Conservation (phyloP, 352 stramenopile species). For the Pythium brassicae region DNA sequence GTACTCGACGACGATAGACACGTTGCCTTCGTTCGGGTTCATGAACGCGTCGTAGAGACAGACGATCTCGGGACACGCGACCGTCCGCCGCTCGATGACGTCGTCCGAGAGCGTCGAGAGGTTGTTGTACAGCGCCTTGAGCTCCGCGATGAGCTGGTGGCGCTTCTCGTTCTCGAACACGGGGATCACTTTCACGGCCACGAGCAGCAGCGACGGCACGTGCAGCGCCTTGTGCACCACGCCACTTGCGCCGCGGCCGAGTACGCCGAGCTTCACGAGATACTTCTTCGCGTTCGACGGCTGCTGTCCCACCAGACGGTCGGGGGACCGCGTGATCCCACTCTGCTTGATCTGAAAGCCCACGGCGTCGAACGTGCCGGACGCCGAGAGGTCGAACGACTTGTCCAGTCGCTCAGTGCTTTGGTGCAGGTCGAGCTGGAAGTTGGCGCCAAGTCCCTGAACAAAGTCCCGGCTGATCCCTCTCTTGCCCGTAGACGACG, state of each 20-base stretch:
- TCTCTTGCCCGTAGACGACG: constrained; percentile 48
- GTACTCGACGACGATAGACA: constrained; percentile 95
- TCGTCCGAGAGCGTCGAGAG: constrained; percentile 71
- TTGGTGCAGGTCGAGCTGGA: constrained; percentile 68
- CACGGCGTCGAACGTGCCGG: constrained; percentile 75
- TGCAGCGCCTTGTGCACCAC: constrained; percentile 89
- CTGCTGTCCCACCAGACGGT: constrained; percentile 32
- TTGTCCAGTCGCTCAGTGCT: constrained; percentile 59
- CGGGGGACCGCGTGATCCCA: constrained; percentile 60
- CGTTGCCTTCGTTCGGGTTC: constrained; percentile 87
- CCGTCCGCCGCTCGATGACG: constrained; percentile 26
- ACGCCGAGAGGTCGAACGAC: constrained; percentile 79
- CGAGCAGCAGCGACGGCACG: constrained; percentile 82
- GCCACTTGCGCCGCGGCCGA: constrained; percentile 81
- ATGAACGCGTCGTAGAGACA: constrained; percentile 94
- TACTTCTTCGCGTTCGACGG: constrained; percentile 74
- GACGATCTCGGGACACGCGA: constrained; percentile 82
- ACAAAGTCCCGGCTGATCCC: constrained; percentile 73
- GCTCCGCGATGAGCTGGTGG: constrained; percentile 82
- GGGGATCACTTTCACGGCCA: constrained; percentile 89
- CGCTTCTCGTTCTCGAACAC: constrained; percentile 88
- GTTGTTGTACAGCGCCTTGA: constrained; percentile 87
- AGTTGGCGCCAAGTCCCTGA: constrained; percentile 55
- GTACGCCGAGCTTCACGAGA: constrained; percentile 75
- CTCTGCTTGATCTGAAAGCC: constrained; percentile 84